Base-by-base conservation (phyloP, 1,284 basidiomycete species). In the Sporisorium graminicola region DNA sequence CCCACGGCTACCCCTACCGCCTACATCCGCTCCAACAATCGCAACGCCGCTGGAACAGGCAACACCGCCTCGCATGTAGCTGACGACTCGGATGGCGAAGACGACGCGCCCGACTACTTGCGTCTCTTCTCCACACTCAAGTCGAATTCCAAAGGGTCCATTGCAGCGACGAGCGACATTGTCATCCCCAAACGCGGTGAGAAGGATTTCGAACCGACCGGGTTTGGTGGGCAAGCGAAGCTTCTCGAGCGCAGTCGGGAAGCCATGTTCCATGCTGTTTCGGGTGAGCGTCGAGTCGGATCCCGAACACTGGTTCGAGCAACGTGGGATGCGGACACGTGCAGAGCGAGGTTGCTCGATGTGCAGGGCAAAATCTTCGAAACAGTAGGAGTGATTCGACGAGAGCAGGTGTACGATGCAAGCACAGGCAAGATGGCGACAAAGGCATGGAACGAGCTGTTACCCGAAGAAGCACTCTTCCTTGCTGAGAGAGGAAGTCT, bases 401-500 rank as follows among this genome's bases (percentile, higher is more conserved):
- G 69, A 29, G 51, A 61, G 14, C 56, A 62, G 13, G 31, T 42
- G 16, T 14, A 20, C 16, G 60, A 58, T 9, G 18, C 24, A 3
- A 16, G 31, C 5, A 47, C 57, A 1, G 62, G 54, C 13, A 73
- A 72, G 26, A 51, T 31, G 24, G 37, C 55, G 10, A 70, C 68
- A 14, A 66, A 50, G 18, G 68, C 57, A 1, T 33, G 49, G 18
- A 80, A 86, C n/a, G 94, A 97, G 80, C 88, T 99, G 0, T 88
- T 98, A 2, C 96, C 96, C 0, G 96, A 99, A 87, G 96, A 98
- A 87, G 90, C 94, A 0, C 88, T 98, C 9, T 98, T 97, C 87
- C 89, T 98, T 31, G 89, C 95, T 50, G 96, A 98, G 86, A 87
- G 89, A 5, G 70, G 66, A 6, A 79, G 27, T 33, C 37, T 68